Evolutionary conservation across 1,284 basidiomycete species (phyloP).

Genomic region (Sanghuangporus weigelae): DNA sequence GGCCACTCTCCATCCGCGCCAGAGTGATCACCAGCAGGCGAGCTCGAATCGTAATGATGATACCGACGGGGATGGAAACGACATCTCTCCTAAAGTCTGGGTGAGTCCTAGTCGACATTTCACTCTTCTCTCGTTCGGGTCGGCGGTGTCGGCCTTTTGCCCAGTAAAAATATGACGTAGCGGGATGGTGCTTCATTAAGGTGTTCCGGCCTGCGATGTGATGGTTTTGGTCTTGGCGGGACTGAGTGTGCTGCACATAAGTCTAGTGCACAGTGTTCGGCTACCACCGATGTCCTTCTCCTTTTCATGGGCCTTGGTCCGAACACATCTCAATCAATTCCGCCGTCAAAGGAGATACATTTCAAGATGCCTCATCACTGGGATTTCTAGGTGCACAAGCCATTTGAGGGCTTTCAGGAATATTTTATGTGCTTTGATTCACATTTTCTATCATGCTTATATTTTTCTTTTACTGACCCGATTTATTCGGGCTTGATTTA

Average conservation of each 20-base stretch:
- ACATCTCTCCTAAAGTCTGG: background rate
- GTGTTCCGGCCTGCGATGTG: background rate
- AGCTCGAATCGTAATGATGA: background rate
- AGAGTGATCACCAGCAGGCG: background rate
- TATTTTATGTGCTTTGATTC: background rate
- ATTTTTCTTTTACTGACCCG: background rate
- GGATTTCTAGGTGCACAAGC: no score
- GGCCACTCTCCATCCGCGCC: background rate
- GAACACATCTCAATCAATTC: no score
- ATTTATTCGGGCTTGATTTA: background rate
- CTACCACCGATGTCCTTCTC: background rate
- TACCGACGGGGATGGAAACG: background rate
- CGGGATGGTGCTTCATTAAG: background rate
- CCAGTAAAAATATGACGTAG: background rate
- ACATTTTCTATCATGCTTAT: background rate
- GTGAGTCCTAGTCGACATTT: background rate
- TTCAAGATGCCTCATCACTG: no score
- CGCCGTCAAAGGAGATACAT: no score
- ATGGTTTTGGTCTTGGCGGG: background rate
- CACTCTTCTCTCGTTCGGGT: no score
- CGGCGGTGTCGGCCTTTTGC: background rate
- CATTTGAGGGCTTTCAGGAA: background rate
- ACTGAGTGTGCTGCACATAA: background rate
- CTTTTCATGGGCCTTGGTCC: no score
- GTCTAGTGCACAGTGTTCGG: background rate